phyloP scores from a whole-genome alignment of 192 early-diverging fungal species.

The Helicostylum pulchrum region DNA sequence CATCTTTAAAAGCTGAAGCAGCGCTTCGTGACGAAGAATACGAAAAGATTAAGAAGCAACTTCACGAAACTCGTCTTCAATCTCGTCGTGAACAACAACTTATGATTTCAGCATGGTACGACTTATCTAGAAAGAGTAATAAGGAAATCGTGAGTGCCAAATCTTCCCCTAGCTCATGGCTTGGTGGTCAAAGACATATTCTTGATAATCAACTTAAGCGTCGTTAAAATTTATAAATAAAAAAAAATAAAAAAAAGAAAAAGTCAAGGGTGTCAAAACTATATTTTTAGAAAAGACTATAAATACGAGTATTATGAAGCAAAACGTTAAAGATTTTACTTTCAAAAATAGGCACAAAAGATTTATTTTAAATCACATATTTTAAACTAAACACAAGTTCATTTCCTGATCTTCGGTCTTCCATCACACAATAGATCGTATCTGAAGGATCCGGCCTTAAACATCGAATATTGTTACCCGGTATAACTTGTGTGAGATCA shows the following conservation, averaged over 20 bases:
- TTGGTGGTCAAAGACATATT: constrained; percentile 66
- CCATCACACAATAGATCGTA: constrained; percentile 49
- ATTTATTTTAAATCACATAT: not conserved
- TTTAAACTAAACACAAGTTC: constrained; percentile 24
- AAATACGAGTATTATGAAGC: no score
- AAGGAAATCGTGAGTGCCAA: constrained; percentile 54
- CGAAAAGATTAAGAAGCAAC: constrained; percentile 28
- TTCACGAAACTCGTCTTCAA: constrained; percentile 66
- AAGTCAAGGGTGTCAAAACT: no score
- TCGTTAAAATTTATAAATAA: constrained; percentile 14
- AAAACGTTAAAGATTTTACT: no score
- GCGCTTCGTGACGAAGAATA: constrained; percentile 42
- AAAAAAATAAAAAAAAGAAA: no score
- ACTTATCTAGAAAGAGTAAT: constrained; percentile 45
- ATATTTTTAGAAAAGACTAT: no score
- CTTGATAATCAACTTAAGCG: constrained; percentile 56
- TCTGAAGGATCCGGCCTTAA: constrained; percentile 47
- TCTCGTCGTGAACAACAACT: constrained; percentile 74
- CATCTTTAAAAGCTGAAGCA: constrained; percentile 49
- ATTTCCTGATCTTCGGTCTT: constrained; percentile 8
- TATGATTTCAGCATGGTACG: constrained; percentile 82
- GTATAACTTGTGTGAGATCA: constrained; percentile 51
- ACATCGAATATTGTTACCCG: constrained; percentile 56
- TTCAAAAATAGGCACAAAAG: no score
- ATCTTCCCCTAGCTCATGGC: constrained; percentile 58